Conservation (phyloP, 2,329 filamentous ascomycete genomes). For the Pyrenochaeta sp. region DNA sequence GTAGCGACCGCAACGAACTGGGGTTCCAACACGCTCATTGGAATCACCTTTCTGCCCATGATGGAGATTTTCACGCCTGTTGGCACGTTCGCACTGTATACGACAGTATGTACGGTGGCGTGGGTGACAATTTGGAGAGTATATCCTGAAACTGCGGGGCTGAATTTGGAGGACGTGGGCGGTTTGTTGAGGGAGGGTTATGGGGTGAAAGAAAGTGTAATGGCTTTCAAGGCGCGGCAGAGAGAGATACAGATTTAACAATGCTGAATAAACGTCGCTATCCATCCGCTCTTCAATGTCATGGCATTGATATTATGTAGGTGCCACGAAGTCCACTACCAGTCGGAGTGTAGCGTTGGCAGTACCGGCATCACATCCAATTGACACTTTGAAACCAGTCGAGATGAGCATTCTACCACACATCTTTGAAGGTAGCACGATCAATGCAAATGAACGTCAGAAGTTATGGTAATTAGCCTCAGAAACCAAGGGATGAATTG, state of each 20-base stretch:
- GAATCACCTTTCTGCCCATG: slow-evolving; percentile 86
- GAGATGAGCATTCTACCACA: too few relatives aligned
- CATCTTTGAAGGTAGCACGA: too few relatives aligned
- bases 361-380: too few relatives aligned
- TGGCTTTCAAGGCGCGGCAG: slow-evolving; percentile 15
- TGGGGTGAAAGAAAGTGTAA: slow-evolving; percentile 62
- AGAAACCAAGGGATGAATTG: too few relatives aligned
- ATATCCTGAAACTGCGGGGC: slow-evolving; percentile 86
- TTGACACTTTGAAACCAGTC: too few relatives aligned
- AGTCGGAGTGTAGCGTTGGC: too few relatives aligned
- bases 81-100: slow-evolving; percentile 85
- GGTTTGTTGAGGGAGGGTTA: slow-evolving; percentile 75
- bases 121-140: slow-evolving; percentile 75
- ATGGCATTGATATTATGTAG: too few relatives aligned
- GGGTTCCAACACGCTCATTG: slow-evolving; percentile 85
- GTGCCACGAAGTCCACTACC: too few relatives aligned
- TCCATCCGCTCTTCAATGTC: too few relatives aligned
- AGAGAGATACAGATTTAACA: background rate
- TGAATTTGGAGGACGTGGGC: slow-evolving; percentile 82
- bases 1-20: slow-evolving; percentile 85
- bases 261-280: background rate
- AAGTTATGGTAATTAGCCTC: too few relatives aligned
- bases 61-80: slow-evolving; percentile 78
- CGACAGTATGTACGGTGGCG: slow-evolving; percentile 71
- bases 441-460: too few relatives aligned